Evolutionary conservation across 768 basidiomycete genomes (phyloP).

Genomic region (Saitozyma podzolica): DNA sequence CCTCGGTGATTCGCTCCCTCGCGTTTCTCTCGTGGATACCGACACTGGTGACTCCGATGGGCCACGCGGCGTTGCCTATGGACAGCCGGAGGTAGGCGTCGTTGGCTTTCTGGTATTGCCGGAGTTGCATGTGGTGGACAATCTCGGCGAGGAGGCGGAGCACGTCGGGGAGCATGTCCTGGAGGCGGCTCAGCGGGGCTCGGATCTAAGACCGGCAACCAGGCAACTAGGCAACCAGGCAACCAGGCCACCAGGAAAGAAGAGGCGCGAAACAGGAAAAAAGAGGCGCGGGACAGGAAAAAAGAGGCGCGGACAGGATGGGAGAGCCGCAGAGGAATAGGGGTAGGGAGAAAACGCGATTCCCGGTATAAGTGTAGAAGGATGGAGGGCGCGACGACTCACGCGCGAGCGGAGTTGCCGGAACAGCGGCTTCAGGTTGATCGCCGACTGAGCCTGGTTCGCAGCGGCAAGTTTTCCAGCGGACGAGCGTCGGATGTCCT

Average conservation of each 20-base stretch:
- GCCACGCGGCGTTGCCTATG: slow-evolving; percentile 99
- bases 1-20: slow-evolving; percentile 94
- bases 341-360: too few species aligned
- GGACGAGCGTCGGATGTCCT: slow-evolving; percentile 78
- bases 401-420: slow-evolving; percentile 84
- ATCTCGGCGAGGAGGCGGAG: slow-evolving; percentile 85
- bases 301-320: neutral
- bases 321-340: too few species aligned
- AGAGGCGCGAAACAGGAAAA: neutral
- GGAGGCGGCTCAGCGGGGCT: slow-evolving; percentile 5
- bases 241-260: neutral
- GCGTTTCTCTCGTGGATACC: slow-evolving; percentile 98
- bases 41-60: slow-evolving; percentile 99
- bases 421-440: slow-evolving; percentile 96
- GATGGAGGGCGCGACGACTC: slow-evolving; percentile 47
- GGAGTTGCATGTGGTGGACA: slow-evolving; percentile 91
- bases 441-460: slow-evolving; percentile 90
- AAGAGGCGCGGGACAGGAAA: neutral
- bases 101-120: slow-evolving; percentile 92
- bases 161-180: slow-evolving; percentile 80
- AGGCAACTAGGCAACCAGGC: too few species aligned
- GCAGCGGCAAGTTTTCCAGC: slow-evolving; percentile 94
- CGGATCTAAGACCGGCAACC: too few species aligned
- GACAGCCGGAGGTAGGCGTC: slow-evolving; percentile 95
- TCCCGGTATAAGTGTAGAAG: too few species aligned